phyloP scores from a whole-genome alignment of 805 yeast species.

The Cyberlindnera americana region DNA sequence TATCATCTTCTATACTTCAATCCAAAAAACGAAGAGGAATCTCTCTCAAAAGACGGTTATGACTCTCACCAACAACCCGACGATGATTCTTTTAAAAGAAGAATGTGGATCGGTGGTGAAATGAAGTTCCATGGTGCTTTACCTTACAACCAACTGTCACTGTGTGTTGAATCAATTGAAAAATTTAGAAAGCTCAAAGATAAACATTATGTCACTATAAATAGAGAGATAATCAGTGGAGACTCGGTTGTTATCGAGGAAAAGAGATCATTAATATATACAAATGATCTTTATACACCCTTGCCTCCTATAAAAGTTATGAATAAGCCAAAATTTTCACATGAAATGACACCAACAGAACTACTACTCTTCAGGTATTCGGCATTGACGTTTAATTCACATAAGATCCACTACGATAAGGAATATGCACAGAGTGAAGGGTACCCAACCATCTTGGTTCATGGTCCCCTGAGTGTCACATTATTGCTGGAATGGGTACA shows the following conservation, averaged over 20 bases:
- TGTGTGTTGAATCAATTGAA: conserved; percentile 52
- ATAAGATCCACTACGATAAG: conserved; percentile 72
- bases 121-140: conserved; percentile 41
- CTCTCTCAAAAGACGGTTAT: conserved; percentile 71
- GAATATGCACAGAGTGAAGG: conserved; percentile 56
- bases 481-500: conserved; percentile 52
- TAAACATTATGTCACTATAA: conserved; percentile 51
- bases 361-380: conserved; percentile 59
- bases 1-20: conserved; percentile 67
- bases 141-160: conserved; percentile 34
- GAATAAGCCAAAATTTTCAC: conserved; percentile 24
- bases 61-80: conserved; percentile 55
- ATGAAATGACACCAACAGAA: conserved; percentile 35
- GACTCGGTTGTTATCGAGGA: conserved; percentile 41
- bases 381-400: conserved; percentile 78
- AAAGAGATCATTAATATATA: conserved; percentile 57
- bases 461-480: conserved; percentile 77
- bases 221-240: conserved; percentile 41
- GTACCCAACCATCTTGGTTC: conserved; percentile 60
- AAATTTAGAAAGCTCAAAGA: conserved; percentile 34
- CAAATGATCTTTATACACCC: conserved; percentile 34
- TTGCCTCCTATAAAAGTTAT: background rate
- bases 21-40: conserved; percentile 45
- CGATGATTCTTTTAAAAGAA: conserved; percentile 39
- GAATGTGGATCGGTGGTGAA: conserved; percentile 81